These are phyloP conservation scores for Phaffia rhodozyma DNA, from an alignment of 1,284 basidiomycete genomes.

Conservation along the genomic window DNA sequence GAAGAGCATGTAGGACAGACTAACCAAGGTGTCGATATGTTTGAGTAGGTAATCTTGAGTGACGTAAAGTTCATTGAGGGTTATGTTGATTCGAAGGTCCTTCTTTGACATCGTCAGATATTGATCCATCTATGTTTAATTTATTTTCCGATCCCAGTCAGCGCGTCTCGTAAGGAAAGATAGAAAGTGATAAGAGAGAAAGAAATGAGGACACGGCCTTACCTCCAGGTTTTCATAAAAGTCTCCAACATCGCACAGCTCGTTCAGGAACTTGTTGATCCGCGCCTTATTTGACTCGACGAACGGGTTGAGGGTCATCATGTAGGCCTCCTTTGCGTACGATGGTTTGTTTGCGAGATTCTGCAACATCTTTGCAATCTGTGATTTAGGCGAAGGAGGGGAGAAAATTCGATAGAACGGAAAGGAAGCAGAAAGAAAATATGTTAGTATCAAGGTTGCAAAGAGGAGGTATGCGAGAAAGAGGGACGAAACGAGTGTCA, in stretches of 20 bases:
- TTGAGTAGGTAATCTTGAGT: constrained; percentile 89
- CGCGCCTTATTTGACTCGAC: constrained; percentile 95
- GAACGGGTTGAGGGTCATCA: constrained; percentile 96
- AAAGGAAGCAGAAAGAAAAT: background rate
- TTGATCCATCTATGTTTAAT: constrained; percentile 72
- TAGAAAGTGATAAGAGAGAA: background rate
- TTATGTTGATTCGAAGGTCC: constrained; percentile 94
- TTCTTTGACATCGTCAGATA: constrained; percentile 99
- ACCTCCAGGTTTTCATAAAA: constrained; percentile 99
- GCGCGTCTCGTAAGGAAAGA: background rate
- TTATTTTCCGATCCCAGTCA: constrained; percentile 11
- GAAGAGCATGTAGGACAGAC: constrained; percentile 28
- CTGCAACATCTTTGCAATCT: constrained; percentile 99
- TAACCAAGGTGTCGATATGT: constrained; percentile 84
- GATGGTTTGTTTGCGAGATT: constrained; percentile 98
- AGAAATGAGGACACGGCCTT: constrained; percentile 22
- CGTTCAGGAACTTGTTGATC: constrained; percentile 94
- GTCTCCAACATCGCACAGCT: constrained; percentile 93
- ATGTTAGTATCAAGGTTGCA: background rate
- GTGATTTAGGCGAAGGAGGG: background rate
- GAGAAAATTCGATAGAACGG: background rate
- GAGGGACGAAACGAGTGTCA: constrained; percentile 59
- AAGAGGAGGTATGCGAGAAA: constrained; percentile 9
- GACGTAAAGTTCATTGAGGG: constrained; percentile 98
- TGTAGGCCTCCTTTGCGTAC: constrained; percentile 94